A percentile compares a stretch with the other conserved stretches of the same genome.
Evolutionary conservation across 2,329 filamentous ascomycete genomes (phyloP).

Genomic region (Fusarium tjaetaba): DNA sequence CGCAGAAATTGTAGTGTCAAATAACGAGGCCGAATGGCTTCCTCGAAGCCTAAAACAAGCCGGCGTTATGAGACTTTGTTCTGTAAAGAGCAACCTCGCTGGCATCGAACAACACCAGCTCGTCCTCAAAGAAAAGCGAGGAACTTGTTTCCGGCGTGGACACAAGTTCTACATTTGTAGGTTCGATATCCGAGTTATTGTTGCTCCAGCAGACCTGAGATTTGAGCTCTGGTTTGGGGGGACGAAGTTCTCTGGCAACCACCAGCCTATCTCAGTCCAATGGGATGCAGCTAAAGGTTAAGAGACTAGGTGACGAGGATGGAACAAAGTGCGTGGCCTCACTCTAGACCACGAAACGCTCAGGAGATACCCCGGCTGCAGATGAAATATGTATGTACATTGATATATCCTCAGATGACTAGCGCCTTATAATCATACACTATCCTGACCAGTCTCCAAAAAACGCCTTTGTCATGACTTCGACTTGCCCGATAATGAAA

Average conservation of each 20-base stretch:
- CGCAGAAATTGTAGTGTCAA: conserved; percentile 52
- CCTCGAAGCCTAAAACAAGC: conserved; percentile 51
- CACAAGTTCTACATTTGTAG: conserved; percentile 53
- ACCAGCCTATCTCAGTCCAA: conserved; percentile 33
- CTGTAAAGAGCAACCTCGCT: conserved; percentile 52
- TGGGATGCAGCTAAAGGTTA: conserved; percentile 17
- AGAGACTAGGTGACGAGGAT: not conserved
- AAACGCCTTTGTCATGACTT: conserved; percentile 21
- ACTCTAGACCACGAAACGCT: not conserved
- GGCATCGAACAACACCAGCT: conserved; percentile 52
- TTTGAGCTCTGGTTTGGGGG: conserved; percentile 54
- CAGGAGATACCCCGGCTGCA: not conserved
- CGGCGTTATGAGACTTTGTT: conserved; percentile 51
- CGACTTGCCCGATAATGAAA: conserved; percentile 10
- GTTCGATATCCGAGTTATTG: conserved; percentile 63
- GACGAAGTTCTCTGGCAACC: conserved; percentile 32
- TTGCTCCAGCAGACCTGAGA: conserved; percentile 63
- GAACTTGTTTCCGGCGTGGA: conserved; percentile 48
- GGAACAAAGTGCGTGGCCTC: not conserved
- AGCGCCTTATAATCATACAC: conserved; percentile 14
- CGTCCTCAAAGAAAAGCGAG: conserved; percentile 49
- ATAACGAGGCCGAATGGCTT: conserved; percentile 49
- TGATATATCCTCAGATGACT: conserved; percentile 20
- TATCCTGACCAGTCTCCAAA: conserved; percentile 23
- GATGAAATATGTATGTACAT: conserved; percentile 22